Evolutionary conservation across 768 basidiomycete species (phyloP), one percentile per base, ranked within the genome.

Genomic region (Leccinum truebloodii): DNA sequence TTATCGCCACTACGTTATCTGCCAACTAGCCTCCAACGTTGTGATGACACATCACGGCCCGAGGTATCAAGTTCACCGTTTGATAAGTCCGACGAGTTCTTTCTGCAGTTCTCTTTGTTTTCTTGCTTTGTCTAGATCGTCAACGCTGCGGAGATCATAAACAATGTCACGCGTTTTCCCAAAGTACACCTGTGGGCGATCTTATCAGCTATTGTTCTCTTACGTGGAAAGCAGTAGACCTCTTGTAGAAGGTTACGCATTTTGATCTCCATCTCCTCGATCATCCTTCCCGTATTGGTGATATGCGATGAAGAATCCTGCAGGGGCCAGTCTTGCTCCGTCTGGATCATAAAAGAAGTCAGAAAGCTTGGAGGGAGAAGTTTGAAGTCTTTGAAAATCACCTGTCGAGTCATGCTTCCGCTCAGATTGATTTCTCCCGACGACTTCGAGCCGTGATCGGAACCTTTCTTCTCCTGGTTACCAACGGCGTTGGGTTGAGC

Each of bases 231-330:
- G 32, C 59, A 26, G 44, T 78, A 51, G 60, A 86, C 92, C 80
- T 95, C 93, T 75, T 94, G 91, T 52, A 99, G 80, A 58, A 94
- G 78, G 75, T 97, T 97, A 41, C 97, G 85, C 94, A 98, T 95
- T 79, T 98, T 98, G 73, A 95, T 94, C 77, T 99, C 97, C 93
- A 96, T 95, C 64, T 98, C 97, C 75, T 99, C 97, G 63, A 99
- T 88, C 88, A 98, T 90, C 65, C 83, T 84, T 5, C 97, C 97
- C n/a, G 89, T 88, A 75, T 98, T 98, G 48, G 86, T 84, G 60
- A 99, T 90, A 76, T 99, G 97, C 46, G 92, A 89, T 22, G 88
- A 83, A 46, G 82, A 72, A 65, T 92, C 91, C 37, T 90, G 87
- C 55, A 97, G 70, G 26, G 93, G 86, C 76, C 83, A 89, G 72